Evolutionary conservation across 2,329 filamentous ascomycete species (phyloP), one percentile per base, ranked within the genome.

Genomic region (Botrytis medusae): DNA sequence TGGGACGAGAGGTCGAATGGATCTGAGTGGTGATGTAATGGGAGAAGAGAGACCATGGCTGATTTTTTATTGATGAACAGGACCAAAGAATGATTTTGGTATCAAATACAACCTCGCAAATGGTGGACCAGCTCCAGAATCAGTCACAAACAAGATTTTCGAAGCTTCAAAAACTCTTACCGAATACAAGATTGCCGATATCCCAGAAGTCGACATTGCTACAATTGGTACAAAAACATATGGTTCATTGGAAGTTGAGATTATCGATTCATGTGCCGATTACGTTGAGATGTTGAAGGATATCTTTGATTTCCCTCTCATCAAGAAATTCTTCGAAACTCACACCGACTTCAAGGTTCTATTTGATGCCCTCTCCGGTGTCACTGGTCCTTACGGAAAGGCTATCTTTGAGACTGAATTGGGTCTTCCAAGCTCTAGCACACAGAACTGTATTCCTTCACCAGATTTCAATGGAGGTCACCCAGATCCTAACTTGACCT

Each of bases 21-120:
- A 29, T 3, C 2, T 6, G 42, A 29, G 60, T 67, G 14, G 20
- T 40, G 32, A 7, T 34, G n/a, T 20, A 20, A 16, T 60, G 18
- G 5, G 40, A 29, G 40, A n/a, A 8, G 8, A 32, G 8, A 72
- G 22, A 57, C 32, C 29, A 14, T 72, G 61, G 29, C 70, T 72
- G 40, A 72, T 65, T 1, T 34, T 67, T 40, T 22, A 42, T 67
- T 46, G 64, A 18, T 29, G n/a, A 32, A 18, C 79, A 97, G 94
- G 95, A 69, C 96, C 96, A 75, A 92, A 90, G 79, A 92, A 96
- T 82, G 96, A 99, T 85, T 99, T 99, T 80, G 96, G 96, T 79
- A 99, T 99, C 91, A 99, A 99, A 87, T 99, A 99, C 89, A 99
- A 99, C 88, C 88, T 99, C 74, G 87, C 94, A 83, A 98, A 99